These are phyloP conservation scores for Phytophthora kernoviae DNA, from an alignment of 352 stramenopile genomes.

Conservation along the genomic window DNA sequence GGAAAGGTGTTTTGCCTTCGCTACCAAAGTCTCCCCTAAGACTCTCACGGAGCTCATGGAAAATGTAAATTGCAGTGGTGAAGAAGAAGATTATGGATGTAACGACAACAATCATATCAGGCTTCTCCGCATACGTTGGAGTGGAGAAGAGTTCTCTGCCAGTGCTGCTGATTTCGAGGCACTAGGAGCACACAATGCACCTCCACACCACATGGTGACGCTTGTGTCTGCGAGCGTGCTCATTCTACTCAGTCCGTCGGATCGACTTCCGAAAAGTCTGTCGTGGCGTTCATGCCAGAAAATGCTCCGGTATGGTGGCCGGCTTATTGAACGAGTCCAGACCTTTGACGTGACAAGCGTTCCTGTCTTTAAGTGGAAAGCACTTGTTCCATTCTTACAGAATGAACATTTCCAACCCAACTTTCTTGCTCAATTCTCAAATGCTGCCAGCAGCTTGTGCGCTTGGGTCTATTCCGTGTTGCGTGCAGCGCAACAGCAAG, in stretches of 20 bases:
- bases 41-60: slow-evolving; percentile 66
- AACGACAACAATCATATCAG: slow-evolving; percentile 19
- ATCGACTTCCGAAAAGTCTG: slow-evolving; percentile 74
- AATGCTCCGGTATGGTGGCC: slow-evolving; percentile 57
- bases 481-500: slow-evolving; percentile 41
- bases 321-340: slow-evolving; percentile 55
- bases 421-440: slow-evolving; percentile 58
- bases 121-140: slow-evolving; percentile 33
- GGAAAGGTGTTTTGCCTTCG: slow-evolving; percentile 64
- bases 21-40: slow-evolving; percentile 63
- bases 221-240: slow-evolving; percentile 65
- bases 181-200: slow-evolving; percentile 42
- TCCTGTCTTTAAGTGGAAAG: slow-evolving; percentile 76
- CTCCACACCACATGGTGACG: slow-evolving; percentile 67
- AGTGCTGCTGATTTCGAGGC: slow-evolving; percentile 52
- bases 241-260: slow-evolving; percentile 73
- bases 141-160: slow-evolving; percentile 44
- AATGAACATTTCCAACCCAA: slow-evolving; percentile 77
- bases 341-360: slow-evolving; percentile 44
- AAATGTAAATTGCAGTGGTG: slow-evolving; percentile 42
- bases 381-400: slow-evolving; percentile 67
- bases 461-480: slow-evolving; percentile 68
- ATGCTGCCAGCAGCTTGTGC: slow-evolving; percentile 56
- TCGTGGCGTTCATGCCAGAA: slow-evolving; percentile 69
- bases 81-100: slow-evolving; percentile 7